phyloP scores from a whole-genome alignment of 257 asterid genomes.

The Osmanthus fragrans region DNA sequence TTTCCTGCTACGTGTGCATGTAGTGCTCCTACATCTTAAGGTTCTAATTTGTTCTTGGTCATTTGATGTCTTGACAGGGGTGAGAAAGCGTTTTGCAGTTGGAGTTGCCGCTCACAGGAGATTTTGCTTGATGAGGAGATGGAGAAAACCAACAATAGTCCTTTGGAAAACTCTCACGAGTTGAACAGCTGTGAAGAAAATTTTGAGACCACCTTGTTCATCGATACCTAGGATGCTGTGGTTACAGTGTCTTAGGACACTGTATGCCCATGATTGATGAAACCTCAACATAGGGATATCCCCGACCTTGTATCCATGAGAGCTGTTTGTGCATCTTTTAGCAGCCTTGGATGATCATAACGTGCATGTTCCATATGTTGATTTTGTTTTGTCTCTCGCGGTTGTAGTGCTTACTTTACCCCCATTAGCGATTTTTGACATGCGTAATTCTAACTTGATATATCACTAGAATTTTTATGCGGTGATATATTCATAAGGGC shows the following conservation, averaged over 20 bases:
- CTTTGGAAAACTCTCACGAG: conserved; percentile 32
- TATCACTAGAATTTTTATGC: conserved; percentile 20
- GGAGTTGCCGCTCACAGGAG: conserved; percentile 66
- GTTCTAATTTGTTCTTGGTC: conserved; percentile 7
- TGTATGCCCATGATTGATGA: conserved; percentile 46
- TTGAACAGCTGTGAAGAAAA: conserved; percentile 31
- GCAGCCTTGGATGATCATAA: conserved; percentile 50
- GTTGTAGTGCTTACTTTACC: conserved; percentile 33
- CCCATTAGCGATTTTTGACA: conserved; percentile 30
- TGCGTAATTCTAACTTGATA: conserved; percentile 15
- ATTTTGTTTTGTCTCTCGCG: conserved; percentile 47
- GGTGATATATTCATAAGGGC: conserved; percentile 24
- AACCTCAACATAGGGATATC: conserved; percentile 31
- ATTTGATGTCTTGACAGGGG: conserved; percentile 51
- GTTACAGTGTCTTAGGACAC: conserved; percentile 19
- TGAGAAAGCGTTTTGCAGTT: conserved; percentile 91
- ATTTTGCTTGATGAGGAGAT: conserved; percentile 70
- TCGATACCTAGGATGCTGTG: conserved; percentile 24
- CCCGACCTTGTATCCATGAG: conserved; percentile 39
- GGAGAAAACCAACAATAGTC: conserved; percentile 38
- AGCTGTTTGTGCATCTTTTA: conserved; percentile 27
- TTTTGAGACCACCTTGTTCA: conserved; percentile 44
- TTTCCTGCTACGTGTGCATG: background rate
- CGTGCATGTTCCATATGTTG: conserved; percentile 27
- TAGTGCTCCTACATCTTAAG: background rate